Conservation (phyloP, 1,284 basidiomycete species). For the Cryptococcus maquisensis region DNA sequence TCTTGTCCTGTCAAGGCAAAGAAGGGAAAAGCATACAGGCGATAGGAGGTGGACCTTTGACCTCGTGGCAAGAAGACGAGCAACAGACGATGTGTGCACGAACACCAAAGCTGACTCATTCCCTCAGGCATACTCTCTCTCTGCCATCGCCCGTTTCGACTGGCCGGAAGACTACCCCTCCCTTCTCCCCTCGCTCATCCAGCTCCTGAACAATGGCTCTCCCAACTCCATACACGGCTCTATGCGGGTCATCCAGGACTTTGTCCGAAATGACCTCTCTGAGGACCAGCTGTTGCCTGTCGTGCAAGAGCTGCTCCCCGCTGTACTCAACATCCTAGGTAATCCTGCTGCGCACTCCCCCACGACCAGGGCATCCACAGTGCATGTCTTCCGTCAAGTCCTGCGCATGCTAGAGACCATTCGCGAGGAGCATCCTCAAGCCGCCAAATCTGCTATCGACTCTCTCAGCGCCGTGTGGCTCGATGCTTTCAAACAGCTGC, state of each 20-base stretch:
- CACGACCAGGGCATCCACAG: constrained; percentile 73
- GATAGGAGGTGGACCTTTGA: too few relatives aligned
- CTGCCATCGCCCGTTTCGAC: constrained; percentile 78
- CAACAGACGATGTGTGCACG: too few relatives aligned
- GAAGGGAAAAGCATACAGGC: too few relatives aligned
- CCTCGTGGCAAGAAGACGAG: too few relatives aligned
- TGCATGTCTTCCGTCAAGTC: constrained; percentile 87
- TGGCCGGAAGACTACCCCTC: constrained; percentile 93
- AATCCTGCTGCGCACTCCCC: constrained; percentile 67
- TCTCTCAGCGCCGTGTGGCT: constrained; percentile 84
- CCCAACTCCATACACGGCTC: constrained; percentile 78
- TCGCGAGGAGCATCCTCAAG: constrained; percentile 81
- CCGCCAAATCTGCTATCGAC: constrained; percentile 74
- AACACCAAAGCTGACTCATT: not conserved
- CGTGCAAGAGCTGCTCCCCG: constrained; percentile 74
- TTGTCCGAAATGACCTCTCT: constrained; percentile 81
- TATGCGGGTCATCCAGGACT: constrained; percentile 91
- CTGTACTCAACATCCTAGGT: constrained; percentile 75
- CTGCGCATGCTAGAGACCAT: constrained; percentile 88
- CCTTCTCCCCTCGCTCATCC: constrained; percentile 66
- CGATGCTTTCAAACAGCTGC: constrained; percentile 71
- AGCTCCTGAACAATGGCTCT: constrained; percentile 66
- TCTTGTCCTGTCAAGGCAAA: too few relatives aligned
- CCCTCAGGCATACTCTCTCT: constrained; percentile 72
- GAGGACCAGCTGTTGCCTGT: constrained; percentile 90